Base-by-base conservation (phyloP, 257 asterid species). In the Solanum sejunctum region DNA sequence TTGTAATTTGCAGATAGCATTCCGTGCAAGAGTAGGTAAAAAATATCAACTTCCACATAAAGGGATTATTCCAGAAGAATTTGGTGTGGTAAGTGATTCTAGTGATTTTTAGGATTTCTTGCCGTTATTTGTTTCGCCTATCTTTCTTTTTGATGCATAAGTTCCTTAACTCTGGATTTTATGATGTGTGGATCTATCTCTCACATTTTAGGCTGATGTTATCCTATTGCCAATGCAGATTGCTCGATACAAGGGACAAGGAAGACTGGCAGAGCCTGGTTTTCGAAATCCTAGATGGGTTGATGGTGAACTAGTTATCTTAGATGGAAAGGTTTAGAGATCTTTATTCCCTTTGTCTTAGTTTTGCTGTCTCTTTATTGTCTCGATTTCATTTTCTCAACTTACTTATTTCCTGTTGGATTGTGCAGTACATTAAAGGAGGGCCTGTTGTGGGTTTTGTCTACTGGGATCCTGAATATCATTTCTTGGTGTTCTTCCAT, bases 201-300 rank as follows among this genome's bases (percentile, higher is more conserved):
- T 47, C 57, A 75, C 80, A 72, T 71, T 45, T n/a, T 73, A 73
- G 81, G 60, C n/a, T n/a, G 0, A n/a, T 47, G 43, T 49, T 75
- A 3, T 75, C 81, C 21, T 87, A 60, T 84, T 71, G 66, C 75
- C 43, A 26, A 83, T 86, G 87, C 90, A 97, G 99, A 87, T 97
- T 92, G 99, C 98, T 75, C 97, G 98, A 60, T 97, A 97, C 86
- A 93, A 86, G 88, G 99, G 99, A 84, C 97, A 97, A 87, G 98
- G 99, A 67, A 91, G 98, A 91, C 88, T 95, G 83, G 97, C 98
- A 9, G 99, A 94, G 88, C 93, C 97, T 88, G 98, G 99, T 82
- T 94, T 93, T 86, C 88, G 84, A 82, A 94, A 88, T 75, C 95
- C 98, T 83, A 92, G 95, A 85, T 97, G 99, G 99, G 98, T 95